Conservation (phyloP, 2,329 filamentous ascomycete genomes). For the Verticillium longisporum region DNA sequence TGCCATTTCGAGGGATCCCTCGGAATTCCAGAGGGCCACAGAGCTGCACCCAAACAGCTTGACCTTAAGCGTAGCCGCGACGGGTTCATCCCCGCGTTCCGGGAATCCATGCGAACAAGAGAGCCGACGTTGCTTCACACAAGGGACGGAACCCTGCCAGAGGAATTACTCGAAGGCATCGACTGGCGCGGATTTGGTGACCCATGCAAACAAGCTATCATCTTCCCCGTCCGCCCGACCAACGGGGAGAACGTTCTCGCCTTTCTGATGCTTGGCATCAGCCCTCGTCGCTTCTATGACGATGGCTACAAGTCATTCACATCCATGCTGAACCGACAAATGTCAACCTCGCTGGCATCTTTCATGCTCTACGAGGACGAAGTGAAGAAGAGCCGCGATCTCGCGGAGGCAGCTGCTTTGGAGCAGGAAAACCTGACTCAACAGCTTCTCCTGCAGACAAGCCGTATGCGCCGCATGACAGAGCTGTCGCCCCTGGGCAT, state of each 20-base stretch:
- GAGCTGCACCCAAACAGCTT: conserved; percentile 22
- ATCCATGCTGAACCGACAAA: conserved; percentile 32
- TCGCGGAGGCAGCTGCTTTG: conserved; percentile 24
- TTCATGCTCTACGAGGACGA: conserved; percentile 61
- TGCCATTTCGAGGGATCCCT: conserved; percentile 28
- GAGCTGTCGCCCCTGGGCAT: conserved; percentile 28
- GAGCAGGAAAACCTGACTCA: conserved; percentile 25
- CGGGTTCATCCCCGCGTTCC: conserved; percentile 27
- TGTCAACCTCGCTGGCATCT: conserved; percentile 57
- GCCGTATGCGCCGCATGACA: conserved; percentile 27
- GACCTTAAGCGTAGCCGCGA: conserved; percentile 25
- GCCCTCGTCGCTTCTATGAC: conserved; percentile 56
- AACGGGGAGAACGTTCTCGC: conserved; percentile 52
- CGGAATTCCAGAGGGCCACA: conserved; percentile 24
- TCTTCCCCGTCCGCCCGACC: conserved; percentile 54
- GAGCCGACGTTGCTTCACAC: conserved; percentile 23
- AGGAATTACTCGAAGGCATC: conserved; percentile 45
- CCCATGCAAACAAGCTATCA: conserved; percentile 46
- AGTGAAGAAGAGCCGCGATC: conserved; percentile 39
- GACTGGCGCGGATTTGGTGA: conserved; percentile 48
- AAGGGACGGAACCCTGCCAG: conserved; percentile 40
- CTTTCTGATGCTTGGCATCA: conserved; percentile 55
- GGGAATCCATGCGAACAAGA: conserved; percentile 27
- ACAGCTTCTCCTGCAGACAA: conserved; percentile 26
- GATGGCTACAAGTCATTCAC: conserved; percentile 56